Evolutionary conservation across 2,329 filamentous ascomycete species (phyloP), one percentile per base, ranked within the genome.

Genomic region (Zymoseptoria tritici): DNA sequence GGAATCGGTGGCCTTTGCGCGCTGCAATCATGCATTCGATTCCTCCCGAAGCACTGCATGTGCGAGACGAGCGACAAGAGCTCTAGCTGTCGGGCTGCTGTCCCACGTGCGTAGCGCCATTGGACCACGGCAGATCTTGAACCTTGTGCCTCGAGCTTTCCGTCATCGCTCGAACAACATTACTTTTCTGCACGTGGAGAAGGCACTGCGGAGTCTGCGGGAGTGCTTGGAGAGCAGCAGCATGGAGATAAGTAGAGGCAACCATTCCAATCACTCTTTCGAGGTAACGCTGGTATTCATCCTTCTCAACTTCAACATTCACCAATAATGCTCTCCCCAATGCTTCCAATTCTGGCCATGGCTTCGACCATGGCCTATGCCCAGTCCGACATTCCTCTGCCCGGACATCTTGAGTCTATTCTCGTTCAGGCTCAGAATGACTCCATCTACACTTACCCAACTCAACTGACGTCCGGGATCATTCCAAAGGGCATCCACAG

Each of bases 401-500:
- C 78, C 11, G 72, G 76, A 16, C 74, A 77, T 49, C 72, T 86
- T 52, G 81, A 85, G 66, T 79, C 79, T 60, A 81, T 86, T 56
- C 70, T 86, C 56, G 74, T 77, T 57, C 80, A 83, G 64, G 83
- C 81, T 5, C 77, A 83, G 65, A 71, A 75, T 21, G 78, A 77
- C 53, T 72, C 77, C 9, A 74, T 80, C 20, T 85, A 85, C 71
- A 77, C 71, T 19, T 86, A 86, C 71, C 84, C 84, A 0, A 86
- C 84, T 0, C 81, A 84, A 66, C 75, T 86, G 20, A 86, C 84
- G 1, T 77, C 83, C 61, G 82, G 79, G 1, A 83, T 86, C 61
- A 67, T 84, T 29, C 84, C 84, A 49, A 84, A 83, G 73, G 70
- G 70, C 1, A 75, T 83, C 55, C 81, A 84, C 69, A 81, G 77